Conservation (phyloP, 768 basidiomycete genomes). For the Suillus subalutaceus region DNA sequence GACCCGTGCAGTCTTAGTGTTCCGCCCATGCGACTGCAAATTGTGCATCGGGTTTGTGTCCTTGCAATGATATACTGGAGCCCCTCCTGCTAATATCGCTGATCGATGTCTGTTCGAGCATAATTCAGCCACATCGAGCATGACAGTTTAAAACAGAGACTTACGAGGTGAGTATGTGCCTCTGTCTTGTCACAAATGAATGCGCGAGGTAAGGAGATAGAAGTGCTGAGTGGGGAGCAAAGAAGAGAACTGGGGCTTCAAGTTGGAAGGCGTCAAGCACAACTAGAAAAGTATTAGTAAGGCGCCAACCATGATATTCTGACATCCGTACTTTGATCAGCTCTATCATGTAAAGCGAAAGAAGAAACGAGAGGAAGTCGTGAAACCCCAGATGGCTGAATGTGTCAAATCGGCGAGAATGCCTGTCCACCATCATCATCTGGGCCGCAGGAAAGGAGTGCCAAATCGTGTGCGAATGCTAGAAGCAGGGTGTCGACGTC, state of each 20-base stretch:
- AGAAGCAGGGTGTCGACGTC: background rate
- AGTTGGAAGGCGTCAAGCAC: background rate
- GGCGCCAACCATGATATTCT: background rate
- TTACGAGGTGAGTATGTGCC: background rate
- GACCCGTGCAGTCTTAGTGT: no score
- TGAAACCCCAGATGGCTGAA: background rate
- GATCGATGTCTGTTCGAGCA: background rate
- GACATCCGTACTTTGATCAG: background rate
- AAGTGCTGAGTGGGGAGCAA: background rate
- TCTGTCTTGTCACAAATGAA: background rate
- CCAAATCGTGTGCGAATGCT: background rate
- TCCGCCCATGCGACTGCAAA: no score
- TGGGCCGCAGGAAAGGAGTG: background rate
- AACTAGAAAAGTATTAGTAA: background rate
- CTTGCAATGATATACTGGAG: no score
- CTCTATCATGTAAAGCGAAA: background rate
- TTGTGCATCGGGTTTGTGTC: no score
- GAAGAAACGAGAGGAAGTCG: background rate
- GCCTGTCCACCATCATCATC: background rate
- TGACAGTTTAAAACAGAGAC: background rate
- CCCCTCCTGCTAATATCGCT: no score
- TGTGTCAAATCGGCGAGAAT: background rate
- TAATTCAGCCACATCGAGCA: background rate
- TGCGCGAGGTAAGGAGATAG: background rate
- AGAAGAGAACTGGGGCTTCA: background rate